phyloP scores from a whole-genome alignment of 176 grass and related monocot genomes.

The Carex parvula region DNA sequence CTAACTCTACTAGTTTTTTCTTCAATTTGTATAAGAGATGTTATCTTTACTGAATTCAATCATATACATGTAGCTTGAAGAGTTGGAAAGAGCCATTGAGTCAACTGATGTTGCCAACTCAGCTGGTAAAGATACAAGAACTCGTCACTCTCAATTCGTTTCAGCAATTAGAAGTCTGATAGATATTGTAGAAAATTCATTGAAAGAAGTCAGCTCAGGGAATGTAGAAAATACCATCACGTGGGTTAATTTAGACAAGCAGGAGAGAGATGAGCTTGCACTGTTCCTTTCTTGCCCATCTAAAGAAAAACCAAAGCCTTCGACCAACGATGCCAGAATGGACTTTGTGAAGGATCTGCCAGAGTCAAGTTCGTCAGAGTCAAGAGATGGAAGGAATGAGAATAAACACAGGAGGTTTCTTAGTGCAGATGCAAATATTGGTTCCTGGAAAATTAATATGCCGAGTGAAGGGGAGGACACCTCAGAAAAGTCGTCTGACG shows the following conservation, averaged over 20 bases:
- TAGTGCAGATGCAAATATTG: conserved; percentile 71
- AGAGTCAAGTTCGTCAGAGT: conserved; percentile 36
- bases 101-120: conserved; percentile 42
- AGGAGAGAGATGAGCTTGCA: conserved; percentile 71
- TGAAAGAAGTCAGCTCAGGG: conserved; percentile 48
- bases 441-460: conserved; percentile 55
- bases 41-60: not conserved
- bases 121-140: conserved; percentile 58
- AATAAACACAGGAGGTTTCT: conserved; percentile 50
- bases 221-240: conserved; percentile 35
- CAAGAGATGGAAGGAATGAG: conserved; percentile 26
- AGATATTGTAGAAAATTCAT: conserved; percentile 56
- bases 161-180: conserved; percentile 60
- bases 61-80: conserved; percentile 60
- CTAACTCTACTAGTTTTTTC: not conserved
- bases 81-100: conserved; percentile 53
- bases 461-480: conserved; percentile 52
- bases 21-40: not conserved
- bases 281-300: conserved; percentile 53
- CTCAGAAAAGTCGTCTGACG: conserved; percentile 46
- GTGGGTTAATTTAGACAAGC: conserved; percentile 68
- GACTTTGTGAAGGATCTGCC: conserved; percentile 52
- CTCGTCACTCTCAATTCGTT: conserved; percentile 60
- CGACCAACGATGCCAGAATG: conserved; percentile 49
- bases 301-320: conserved; percentile 31